Conservation (phyloP, 129 eudicot species). For the Tanacetum coccineum region DNA sequence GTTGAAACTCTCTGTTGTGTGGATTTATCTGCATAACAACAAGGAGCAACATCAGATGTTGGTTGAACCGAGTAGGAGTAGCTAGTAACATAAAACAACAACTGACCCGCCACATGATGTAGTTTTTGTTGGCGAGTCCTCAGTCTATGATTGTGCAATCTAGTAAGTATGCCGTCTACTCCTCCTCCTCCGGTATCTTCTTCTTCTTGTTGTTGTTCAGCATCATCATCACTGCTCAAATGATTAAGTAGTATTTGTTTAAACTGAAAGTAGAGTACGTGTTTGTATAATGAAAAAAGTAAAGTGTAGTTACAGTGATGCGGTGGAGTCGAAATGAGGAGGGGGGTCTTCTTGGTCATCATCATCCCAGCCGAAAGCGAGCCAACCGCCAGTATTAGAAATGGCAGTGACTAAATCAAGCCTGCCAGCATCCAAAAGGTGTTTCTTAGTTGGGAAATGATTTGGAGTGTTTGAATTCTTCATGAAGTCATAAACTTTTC, state of each 20-base stretch:
- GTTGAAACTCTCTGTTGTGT: neutral
- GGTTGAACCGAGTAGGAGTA: neutral
- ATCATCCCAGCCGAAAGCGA: slow-evolving; percentile 70
- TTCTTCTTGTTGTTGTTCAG: neutral
- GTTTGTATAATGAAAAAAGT: neutral
- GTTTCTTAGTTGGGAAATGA: slow-evolving; percentile 61
- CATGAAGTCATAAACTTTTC: slow-evolving; percentile 64
- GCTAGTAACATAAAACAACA: slow-evolving; percentile 6
- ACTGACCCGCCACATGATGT: slow-evolving; percentile 37
- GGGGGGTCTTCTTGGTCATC: slow-evolving; percentile 25
- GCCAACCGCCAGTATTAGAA: slow-evolving; percentile 72
- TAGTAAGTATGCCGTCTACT: slow-evolving; percentile 60
- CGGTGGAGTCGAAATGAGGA: slow-evolving; percentile 41
- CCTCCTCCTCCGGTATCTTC: slow-evolving; percentile 43
- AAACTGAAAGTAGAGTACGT: neutral
- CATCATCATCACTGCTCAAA: slow-evolving; percentile 34
- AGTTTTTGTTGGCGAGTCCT: too few species aligned
- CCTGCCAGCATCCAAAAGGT: slow-evolving; percentile 64
- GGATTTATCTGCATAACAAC: neutral
- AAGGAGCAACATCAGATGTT: too few species aligned
- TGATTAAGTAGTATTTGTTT: neutral
- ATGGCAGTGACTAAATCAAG: slow-evolving; percentile 69
- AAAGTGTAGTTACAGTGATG: slow-evolving; percentile 50
- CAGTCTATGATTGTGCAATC: slow-evolving; percentile 68
- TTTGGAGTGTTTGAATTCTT: slow-evolving; percentile 65